Evolutionary conservation across 768 basidiomycete genomes (phyloP), one percentile per base, ranked within the genome.

Genomic region (Wakefieldia striispora): DNA sequence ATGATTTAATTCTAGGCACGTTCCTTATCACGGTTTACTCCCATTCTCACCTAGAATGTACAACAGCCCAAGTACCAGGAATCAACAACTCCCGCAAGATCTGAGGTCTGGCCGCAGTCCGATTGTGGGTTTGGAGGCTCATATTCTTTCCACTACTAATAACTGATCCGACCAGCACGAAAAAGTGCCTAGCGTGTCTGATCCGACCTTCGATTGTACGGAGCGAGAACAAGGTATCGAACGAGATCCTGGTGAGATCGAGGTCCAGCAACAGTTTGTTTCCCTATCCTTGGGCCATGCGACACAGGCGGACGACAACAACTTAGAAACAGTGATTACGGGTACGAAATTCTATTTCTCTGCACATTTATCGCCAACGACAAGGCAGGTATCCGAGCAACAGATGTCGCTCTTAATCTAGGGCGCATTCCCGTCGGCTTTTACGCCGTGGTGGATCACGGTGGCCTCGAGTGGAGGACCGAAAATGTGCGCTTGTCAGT

Each of bases 381-480:
- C n/a, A 40, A 20, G 20, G 23, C 24, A 53, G 51, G 33, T 23
- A 49, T 53, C 26, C 47, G 20, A 7, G 49, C 40, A n/a, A 42
- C 43, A 23, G 34, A 50, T 21, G 16, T 50, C 24, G 35, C 20
- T 37, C 13, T 45, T 14, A 16, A n/a, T 21, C 21, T 51, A 14
- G 17, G 49, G 26, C 53, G 43, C 9, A 31, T 36, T 6, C 52
- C 52, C 23, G 27, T 36, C 0, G 52, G 52, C 13, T 50, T 45
- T 37, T 53, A 50, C 20, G 6, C 19, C 4, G 19, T 27, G 1
- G 43, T 54, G 29, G 23, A 42, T 3, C 42, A 51, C 42, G 11
- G 38, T 39, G 42, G 36, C 6, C 27, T 49, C 14, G 27, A 27
- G 38, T 49, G 48, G 48, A 49, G 16, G 21, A 50, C 50, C 6